Base-by-base conservation (phyloP, 805 yeast species). In the Metschnikowia kunwiensis region DNA sequence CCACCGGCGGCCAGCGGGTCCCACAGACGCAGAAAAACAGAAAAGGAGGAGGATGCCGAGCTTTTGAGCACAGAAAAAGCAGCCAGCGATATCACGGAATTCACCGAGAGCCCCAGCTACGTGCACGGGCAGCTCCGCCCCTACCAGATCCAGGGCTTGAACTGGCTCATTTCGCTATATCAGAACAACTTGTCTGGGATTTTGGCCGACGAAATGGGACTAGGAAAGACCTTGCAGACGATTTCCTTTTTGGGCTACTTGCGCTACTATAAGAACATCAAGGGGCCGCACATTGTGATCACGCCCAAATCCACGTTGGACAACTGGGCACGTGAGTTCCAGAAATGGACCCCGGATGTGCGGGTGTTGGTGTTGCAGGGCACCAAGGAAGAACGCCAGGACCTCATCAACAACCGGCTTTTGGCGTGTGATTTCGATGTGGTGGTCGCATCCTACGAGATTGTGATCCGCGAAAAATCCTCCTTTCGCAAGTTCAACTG, bases 161-260 rank as follows among this genome's bases (percentile, higher is more conserved):
- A 84, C 56, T 84, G 94, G 94, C 61, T 84, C 49, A 74, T 83
- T 10, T 71, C 82, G 1, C 60, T 84, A 41, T 76, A 80, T 49
- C 82, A 78, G 44, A 82, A 81, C 60, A 75, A 77, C 42, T 62
- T 84, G 30, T 75, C 84, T 1, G 93, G 93, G 42, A 83, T 84
- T 16, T 66, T 84, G 40, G 93, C 93, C 1, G 93, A 84, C 60
- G 93, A 84, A 61, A 84, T 84, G 93, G 93, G 93, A 1, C 61
- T 84, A 43, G 93, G 93, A 49, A 84, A 84, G 55, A 84, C 93
- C 3, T 62, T 84, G 40, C 93, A 84, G 57, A 84, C 91, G 0
- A 83, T 84, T 45, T 76, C 91, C 6, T 80, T 81, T 44, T 59
- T 84, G 29, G 91, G 91, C 2, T 84, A 80, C 53, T 61, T 84